phyloP scores from a whole-genome alignment of 2,329 filamentous ascomycete genomes.

The Sordariomycetes sp. region DNA sequence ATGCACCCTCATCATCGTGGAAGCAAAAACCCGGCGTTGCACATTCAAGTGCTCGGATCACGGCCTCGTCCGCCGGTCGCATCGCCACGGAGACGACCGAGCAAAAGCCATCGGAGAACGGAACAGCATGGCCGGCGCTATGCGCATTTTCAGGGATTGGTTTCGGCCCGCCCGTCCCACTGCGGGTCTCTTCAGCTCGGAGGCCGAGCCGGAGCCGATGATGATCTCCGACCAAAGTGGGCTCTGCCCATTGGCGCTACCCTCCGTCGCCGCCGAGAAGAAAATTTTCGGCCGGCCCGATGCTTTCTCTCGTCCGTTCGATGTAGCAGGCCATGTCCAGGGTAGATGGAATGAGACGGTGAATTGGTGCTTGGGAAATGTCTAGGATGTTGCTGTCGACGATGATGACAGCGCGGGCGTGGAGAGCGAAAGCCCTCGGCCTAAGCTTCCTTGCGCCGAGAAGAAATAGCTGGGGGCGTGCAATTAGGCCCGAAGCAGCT shows the following conservation, averaged over 20 bases:
- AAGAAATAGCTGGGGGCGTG: not conserved
- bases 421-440: not conserved
- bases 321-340: not conserved
- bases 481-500: not conserved
- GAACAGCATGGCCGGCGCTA: not conserved
- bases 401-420: not conserved
- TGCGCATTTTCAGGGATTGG: not conserved
- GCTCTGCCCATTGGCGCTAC: not conserved
- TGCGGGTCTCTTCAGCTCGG: not conserved
- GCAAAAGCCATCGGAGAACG: not conserved
- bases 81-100: not conserved
- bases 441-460: not conserved
- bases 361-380: not conserved
- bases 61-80: no score
- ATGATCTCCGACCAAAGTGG: slow-evolving; percentile 2
- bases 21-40: not conserved
- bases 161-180: not conserved
- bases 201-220: slow-evolving; percentile 6
- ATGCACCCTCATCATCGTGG: not conserved
- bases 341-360: no score
- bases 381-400: not conserved
- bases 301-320: not conserved
- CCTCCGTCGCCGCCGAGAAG: not conserved
- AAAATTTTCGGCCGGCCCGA: not conserved
- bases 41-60: not conserved